Evolutionary conservation across 2,329 filamentous ascomycete genomes (phyloP).

Genomic region (Cryphonectria nitschkei): DNA sequence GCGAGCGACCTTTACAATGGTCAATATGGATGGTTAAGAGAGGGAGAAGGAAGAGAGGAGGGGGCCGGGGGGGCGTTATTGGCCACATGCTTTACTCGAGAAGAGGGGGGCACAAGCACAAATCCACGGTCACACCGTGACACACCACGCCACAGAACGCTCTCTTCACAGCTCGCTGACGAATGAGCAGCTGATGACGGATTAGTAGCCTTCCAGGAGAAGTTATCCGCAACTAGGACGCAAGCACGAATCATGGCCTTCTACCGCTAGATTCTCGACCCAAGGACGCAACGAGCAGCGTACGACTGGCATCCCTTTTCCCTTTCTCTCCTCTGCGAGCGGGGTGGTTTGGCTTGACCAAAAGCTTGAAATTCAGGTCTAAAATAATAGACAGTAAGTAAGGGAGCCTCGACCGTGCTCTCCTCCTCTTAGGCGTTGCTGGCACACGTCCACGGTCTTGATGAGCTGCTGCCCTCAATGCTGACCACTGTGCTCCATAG

Average conservation of each 20-base stretch:
- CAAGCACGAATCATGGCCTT: neutral
- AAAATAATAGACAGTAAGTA: conserved; percentile 5
- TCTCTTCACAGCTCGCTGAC: no score
- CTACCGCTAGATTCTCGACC: no score
- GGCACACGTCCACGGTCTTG: conserved; percentile 43
- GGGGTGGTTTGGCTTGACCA: neutral
- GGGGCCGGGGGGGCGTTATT: no score
- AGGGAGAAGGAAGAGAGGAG: no score
- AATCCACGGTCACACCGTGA: neutral
- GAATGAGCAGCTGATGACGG: neutral
- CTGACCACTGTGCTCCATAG: conserved; percentile 46
- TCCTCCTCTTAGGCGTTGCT: conserved; percentile 32
- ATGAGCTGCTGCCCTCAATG: conserved; percentile 37
- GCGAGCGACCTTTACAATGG: no score
- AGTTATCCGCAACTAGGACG: neutral
- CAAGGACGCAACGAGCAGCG: neutral
- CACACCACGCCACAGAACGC: neutral
- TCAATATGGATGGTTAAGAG: neutral
- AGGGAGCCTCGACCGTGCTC: neutral
- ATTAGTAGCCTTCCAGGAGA: neutral
- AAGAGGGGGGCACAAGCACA: neutral
- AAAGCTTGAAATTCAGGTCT: neutral
- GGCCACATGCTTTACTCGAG: neutral
- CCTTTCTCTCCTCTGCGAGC: no score
- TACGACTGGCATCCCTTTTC: neutral